Conservation (phyloP, 2,329 filamentous ascomycete species). For the Arthrobotrys megalospora region DNA sequence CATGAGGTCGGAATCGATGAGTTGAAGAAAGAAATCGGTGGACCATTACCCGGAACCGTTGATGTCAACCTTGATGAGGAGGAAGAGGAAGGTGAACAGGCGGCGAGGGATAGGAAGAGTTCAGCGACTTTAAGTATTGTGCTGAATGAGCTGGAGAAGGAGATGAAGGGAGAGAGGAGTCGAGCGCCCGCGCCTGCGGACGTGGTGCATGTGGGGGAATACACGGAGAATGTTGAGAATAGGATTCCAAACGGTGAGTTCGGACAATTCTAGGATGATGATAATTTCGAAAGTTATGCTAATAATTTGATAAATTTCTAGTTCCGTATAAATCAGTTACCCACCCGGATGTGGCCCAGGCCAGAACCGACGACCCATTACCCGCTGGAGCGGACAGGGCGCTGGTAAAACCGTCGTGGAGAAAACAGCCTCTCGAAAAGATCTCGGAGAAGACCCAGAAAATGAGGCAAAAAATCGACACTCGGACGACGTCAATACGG, state of each 20-base stretch:
- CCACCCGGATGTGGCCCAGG: conserved; percentile 56
- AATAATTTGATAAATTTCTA: conserved; percentile 24
- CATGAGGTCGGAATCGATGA: conserved; percentile 54
- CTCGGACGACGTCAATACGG: conserved; percentile 49
- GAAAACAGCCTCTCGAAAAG: conserved; percentile 57
- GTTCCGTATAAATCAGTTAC: conserved; percentile 60
- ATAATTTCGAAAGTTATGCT: conserved; percentile 19
- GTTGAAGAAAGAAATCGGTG: conserved; percentile 37
- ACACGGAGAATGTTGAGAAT: conserved; percentile 55
- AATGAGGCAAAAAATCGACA: conserved; percentile 57
- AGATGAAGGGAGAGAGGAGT: conserved; percentile 45
- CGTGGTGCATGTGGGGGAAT: conserved; percentile 44
- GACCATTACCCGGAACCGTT: conserved; percentile 23
- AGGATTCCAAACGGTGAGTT: conserved; percentile 57
- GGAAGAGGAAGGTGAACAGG: conserved; percentile 36
- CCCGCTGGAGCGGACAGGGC: conserved; percentile 26
- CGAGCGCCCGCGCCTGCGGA: conserved; percentile 18
- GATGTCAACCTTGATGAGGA: conserved; percentile 32
- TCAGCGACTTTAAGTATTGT: conserved; percentile 60
- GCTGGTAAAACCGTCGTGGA: conserved; percentile 49
- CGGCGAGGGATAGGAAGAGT: conserved; percentile 51
- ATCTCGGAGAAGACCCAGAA: conserved; percentile 52
- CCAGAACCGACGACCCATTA: conserved; percentile 32
- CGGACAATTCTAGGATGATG: background rate
- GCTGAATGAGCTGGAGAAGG: conserved; percentile 52